These are phyloP conservation scores for Rhizopogon vesiculosus DNA, from an alignment of 768 basidiomycete genomes.

Conservation along the genomic window DNA sequence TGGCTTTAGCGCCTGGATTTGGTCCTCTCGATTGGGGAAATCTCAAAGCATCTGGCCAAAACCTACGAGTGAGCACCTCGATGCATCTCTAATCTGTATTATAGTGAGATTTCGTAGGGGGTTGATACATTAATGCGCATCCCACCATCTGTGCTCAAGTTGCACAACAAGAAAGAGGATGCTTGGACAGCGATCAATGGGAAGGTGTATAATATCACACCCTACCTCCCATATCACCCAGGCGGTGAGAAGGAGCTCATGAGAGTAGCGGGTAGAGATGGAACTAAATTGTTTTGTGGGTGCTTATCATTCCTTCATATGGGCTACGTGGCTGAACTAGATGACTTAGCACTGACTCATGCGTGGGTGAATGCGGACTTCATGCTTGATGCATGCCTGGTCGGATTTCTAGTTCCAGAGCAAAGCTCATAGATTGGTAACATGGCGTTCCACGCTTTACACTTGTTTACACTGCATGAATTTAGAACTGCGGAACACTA, in stretches of 20 bases:
- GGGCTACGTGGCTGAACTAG: not conserved
- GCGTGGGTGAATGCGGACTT: conserved; percentile 97
- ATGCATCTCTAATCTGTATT: not conserved
- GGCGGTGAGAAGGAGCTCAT: conserved; percentile 93
- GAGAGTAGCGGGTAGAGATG: conserved; percentile 93
- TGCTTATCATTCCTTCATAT: not conserved
- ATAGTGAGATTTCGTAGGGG: conserved; percentile 45
- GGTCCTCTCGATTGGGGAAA: conserved; percentile 93
- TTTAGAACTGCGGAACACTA: not conserved
- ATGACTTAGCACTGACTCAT: conserved; percentile 71
- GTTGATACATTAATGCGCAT: conserved; percentile 65
- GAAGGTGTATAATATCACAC: conserved; percentile 95
- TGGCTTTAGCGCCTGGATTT: conserved; percentile 86
- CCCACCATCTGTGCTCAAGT: conserved; percentile 70
- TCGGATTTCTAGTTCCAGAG: conserved; percentile 85
- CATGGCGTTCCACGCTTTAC: not conserved
- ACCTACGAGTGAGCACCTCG: conserved; percentile 59
- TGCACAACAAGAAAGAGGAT: conserved; percentile 80
- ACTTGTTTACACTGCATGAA: not conserved
- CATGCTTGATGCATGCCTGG: conserved; percentile 90
- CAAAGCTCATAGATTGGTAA: conserved; percentile 32
- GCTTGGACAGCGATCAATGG: conserved; percentile 92
- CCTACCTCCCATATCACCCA: conserved; percentile 88
- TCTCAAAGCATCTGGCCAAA: conserved; percentile 73
- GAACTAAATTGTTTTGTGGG: conserved; percentile 91